Conservation (phyloP, 2,329 filamentous ascomycete species). For the Nothophaeocryptopus gaeumannii region DNA sequence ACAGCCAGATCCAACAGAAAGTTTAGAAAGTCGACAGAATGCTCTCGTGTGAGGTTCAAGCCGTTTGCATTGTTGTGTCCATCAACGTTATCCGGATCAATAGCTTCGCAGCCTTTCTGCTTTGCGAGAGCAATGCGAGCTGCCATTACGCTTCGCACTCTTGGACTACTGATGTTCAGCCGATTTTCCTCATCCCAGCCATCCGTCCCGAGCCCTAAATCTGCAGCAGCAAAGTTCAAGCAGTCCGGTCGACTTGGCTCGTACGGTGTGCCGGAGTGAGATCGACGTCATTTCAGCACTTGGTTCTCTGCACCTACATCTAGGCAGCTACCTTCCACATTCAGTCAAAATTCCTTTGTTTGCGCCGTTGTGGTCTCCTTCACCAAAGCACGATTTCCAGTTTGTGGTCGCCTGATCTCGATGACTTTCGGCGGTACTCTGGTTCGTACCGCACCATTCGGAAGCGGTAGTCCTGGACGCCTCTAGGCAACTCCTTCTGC, state of each 20-base stretch:
- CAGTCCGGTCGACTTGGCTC: conserved; percentile 61
- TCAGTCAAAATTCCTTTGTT: no score
- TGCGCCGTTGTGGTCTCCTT: no score
- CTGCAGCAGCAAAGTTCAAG: conserved; percentile 51
- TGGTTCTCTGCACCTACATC: no score
- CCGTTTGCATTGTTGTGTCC: not conserved
- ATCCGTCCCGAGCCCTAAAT: conserved; percentile 57
- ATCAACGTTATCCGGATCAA: conserved; percentile 1
- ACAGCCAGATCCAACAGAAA: conserved; percentile 59
- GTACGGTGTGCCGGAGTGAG: no score
- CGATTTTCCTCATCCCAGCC: conserved; percentile 67
- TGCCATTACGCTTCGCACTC: conserved; percentile 64
- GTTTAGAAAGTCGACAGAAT: conserved; percentile 58
- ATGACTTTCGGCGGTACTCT: no score
- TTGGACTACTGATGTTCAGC: conserved; percentile 57
- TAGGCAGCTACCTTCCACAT: no score
- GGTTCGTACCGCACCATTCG: no score
- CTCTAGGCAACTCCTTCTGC: no score
- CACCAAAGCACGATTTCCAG: no score
- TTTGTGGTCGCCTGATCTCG: no score
- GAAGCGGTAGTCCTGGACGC: no score
- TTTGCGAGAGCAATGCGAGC: conserved; percentile 57
- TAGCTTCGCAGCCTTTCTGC: conserved; percentile 29
- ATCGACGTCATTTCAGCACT: no score
- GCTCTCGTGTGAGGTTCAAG: conserved; percentile 55